These are phyloP conservation scores for Acrocalymma vagum DNA, from an alignment of 2,329 filamentous ascomycete species.

Conservation along the genomic window DNA sequence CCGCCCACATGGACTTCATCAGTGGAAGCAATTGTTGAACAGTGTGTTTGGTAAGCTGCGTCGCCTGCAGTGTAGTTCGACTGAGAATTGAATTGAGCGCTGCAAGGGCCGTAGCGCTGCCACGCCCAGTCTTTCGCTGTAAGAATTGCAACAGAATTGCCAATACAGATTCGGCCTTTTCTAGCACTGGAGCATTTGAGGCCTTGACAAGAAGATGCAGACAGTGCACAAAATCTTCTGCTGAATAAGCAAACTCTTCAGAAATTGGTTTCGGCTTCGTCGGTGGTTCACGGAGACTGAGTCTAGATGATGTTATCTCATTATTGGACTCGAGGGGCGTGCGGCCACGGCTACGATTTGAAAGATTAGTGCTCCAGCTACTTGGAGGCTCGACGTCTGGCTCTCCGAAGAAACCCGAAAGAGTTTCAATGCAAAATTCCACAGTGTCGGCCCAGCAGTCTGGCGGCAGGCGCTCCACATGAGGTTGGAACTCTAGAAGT, in stretches of 20 bases:
- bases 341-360: slow-evolving; percentile 37
- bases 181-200: slow-evolving; percentile 72
- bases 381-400: slow-evolving; percentile 30
- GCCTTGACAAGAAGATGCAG: slow-evolving; percentile 70
- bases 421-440: slow-evolving; percentile 73
- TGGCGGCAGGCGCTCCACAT: slow-evolving; percentile 79
- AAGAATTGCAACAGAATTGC: slow-evolving; percentile 68
- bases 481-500: slow-evolving; percentile 76
- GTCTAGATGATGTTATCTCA: slow-evolving; percentile 31
- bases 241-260: slow-evolving; percentile 31
- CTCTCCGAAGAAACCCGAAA: slow-evolving; percentile 51
- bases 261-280: slow-evolving; percentile 24
- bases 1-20: slow-evolving; percentile 78
- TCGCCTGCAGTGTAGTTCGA: slow-evolving; percentile 73
- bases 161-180: slow-evolving; percentile 65
- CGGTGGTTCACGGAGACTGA: slow-evolving; percentile 31
- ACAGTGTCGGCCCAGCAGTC: slow-evolving; percentile 74
- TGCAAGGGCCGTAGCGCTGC: slow-evolving; percentile 78
- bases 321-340: slow-evolving; percentile 39
- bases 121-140: slow-evolving; percentile 66
- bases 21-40: slow-evolving; percentile 72
- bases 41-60: slow-evolving; percentile 67
- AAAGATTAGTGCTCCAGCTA: slow-evolving; percentile 39
- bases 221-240: slow-evolving; percentile 64
- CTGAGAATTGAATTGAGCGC: slow-evolving; percentile 76